These are phyloP conservation scores for Blastobotrys raffinosifermentans DNA, from an alignment of 1,139 yeast genomes.

Conservation along the genomic window DNA sequence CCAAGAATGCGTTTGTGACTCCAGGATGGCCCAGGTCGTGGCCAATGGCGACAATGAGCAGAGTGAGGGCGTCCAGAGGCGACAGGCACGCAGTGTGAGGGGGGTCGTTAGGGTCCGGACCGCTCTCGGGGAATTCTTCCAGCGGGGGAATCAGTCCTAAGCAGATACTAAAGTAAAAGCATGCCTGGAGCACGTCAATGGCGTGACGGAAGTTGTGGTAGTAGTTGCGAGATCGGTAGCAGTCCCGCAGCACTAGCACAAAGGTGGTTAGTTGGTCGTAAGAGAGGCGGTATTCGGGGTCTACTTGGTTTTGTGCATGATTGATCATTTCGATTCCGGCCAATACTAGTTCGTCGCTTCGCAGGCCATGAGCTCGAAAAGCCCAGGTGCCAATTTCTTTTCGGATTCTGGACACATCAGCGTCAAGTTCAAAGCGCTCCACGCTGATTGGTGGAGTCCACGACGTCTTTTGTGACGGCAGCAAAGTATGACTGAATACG, in stretches of 20 bases:
- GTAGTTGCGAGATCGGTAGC: constrained; percentile 77
- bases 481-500: too few relatives aligned
- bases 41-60: constrained; percentile 80
- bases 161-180: constrained; percentile 55
- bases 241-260: constrained; percentile 60
- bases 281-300: constrained; percentile 27
- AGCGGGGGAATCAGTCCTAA: constrained; percentile 42
- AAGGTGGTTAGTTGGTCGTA: constrained; percentile 49
- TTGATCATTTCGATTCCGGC: constrained; percentile 54
- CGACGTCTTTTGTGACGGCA: too few relatives aligned
- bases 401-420: not conserved
- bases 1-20: constrained; percentile 70
- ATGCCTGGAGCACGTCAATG: constrained; percentile 89
- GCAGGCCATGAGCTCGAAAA: constrained; percentile 63
- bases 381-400: constrained; percentile 29
- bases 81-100: constrained; percentile 1
- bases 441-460: too few relatives aligned
- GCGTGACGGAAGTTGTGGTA: constrained; percentile 96
- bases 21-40: constrained; percentile 98
- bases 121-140: not conserved
- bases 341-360: constrained; percentile 62
- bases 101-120: not conserved
- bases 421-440: not conserved
- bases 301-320: constrained; percentile 38
- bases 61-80: constrained; percentile 48